phyloP scores from a whole-genome alignment of 257 asterid species.

The Ilex asprella region DNA sequence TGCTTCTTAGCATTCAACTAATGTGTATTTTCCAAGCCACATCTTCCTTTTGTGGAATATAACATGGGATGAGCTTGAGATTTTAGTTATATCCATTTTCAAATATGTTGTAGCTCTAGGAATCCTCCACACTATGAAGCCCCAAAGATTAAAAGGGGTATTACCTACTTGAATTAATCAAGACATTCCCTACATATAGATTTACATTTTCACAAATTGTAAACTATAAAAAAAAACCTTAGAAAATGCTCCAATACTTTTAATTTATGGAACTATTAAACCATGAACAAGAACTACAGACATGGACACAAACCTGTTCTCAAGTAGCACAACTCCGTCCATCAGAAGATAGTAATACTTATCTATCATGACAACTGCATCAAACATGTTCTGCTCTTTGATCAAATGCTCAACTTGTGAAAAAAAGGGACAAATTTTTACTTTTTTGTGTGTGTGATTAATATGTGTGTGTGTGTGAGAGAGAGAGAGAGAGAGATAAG shows the following conservation, averaged over 20 bases:
- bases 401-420: conserved; percentile 27
- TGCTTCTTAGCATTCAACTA: too few relatives aligned
- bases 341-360: conserved; percentile 24
- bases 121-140: neutral
- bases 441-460: too few relatives aligned
- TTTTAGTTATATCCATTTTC: too few relatives aligned
- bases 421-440: neutral
- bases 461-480: too few relatives aligned
- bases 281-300: neutral
- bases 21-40: too few relatives aligned
- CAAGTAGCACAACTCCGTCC: conserved; percentile 16
- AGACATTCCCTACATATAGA: neutral
- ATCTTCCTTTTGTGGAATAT: too few relatives aligned
- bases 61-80: too few relatives aligned
- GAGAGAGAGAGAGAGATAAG: too few relatives aligned
- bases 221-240: too few relatives aligned
- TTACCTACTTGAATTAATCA: neutral
- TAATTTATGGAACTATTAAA: too few relatives aligned
- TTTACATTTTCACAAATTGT: too few relatives aligned
- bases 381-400: conserved; percentile 22
- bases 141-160: neutral
- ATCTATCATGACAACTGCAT: conserved; percentile 26
- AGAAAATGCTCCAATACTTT: too few relatives aligned
- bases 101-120: neutral
- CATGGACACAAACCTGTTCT: conserved; percentile 18